Conservation (phyloP, 305 asterid species). For the Caryopteris hybrid region DNA sequence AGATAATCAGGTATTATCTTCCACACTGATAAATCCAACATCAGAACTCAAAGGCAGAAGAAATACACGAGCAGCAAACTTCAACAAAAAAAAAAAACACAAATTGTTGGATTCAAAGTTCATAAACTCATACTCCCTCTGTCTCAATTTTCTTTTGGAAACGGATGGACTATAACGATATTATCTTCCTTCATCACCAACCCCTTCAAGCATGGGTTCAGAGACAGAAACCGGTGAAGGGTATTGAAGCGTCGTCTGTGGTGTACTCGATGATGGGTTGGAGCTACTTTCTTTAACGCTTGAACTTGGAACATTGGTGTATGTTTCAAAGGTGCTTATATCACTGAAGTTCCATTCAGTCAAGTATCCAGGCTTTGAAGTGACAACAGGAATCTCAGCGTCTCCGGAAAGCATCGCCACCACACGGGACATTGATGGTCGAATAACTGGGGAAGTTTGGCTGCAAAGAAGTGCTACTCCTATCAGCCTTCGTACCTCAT, state of each 20-base stretch:
- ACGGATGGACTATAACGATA: no score
- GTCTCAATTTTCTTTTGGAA: no score
- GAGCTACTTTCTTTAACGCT: not conserved
- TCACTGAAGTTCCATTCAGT: constrained; percentile 55
- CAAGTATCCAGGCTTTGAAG: constrained; percentile 50
- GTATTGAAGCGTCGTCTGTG: not conserved
- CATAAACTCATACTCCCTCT: no score
- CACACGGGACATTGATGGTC: constrained; percentile 67
- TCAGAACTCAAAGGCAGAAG: not conserved
- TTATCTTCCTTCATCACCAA: constrained; percentile 29
- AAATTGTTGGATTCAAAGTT: no score
- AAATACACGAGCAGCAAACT: not conserved
- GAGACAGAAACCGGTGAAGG: constrained; percentile 22
- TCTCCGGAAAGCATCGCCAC: constrained; percentile 68
- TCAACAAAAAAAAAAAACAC: no score
- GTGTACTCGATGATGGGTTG: constrained; percentile 11
- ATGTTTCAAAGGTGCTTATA: constrained; percentile 21
- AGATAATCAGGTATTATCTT: no score
- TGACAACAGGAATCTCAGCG: constrained; percentile 30
- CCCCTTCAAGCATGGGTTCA: constrained; percentile 30
- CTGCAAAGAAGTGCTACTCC: constrained; percentile 60
- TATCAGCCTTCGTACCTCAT: constrained; percentile 42
- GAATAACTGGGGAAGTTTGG: constrained; percentile 43
- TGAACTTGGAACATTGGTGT: not conserved
- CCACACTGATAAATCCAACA: no score